Conservation (phyloP, 306 rosid genomes). For the Pueraria montana region DNA sequence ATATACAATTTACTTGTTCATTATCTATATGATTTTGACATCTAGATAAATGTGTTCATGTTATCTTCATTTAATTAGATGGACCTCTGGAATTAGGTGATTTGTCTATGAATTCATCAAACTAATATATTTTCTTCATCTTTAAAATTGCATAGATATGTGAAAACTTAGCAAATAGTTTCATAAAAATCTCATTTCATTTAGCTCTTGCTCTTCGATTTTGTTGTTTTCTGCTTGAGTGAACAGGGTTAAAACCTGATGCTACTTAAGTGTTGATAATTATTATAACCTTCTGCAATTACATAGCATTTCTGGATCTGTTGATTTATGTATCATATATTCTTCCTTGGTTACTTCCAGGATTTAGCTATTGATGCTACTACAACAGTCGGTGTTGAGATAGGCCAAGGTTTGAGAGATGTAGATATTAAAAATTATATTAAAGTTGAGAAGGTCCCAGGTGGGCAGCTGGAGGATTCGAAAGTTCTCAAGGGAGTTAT, state of each 20-base stretch:
- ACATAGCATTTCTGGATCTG: constrained; percentile 18
- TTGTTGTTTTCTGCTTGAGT: constrained; percentile 34
- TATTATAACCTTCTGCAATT: not conserved
- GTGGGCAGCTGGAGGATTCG: constrained; percentile 93
- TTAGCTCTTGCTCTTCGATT: constrained; percentile 22
- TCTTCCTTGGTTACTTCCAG: constrained; percentile 56
- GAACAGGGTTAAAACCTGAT: constrained; percentile 20
- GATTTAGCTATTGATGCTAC: constrained; percentile 96
- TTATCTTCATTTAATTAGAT: constrained; percentile 4
- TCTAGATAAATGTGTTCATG: not conserved
- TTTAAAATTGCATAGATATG: not conserved
- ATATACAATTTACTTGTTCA: not conserved
- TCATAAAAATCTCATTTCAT: not conserved
- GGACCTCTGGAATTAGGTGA: not conserved
- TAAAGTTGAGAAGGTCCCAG: constrained; percentile 95
- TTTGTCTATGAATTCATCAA: not conserved
- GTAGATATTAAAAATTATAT: constrained; percentile 95
- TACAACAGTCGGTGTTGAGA: constrained; percentile 85
- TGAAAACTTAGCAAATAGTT: constrained; percentile 23
- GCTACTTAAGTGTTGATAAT: constrained; percentile 6
- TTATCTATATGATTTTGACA: constrained; percentile 26
- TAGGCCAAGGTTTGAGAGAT: constrained; percentile 91
- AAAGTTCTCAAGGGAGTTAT: constrained; percentile 89
- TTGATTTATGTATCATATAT: constrained; percentile 23
- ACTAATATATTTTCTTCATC: not conserved